A percentile compares a stretch with the other conserved stretches of the same genome.
Conservation (phyloP, 345 rosid genomes). For the Euphorbia peplus region DNA sequence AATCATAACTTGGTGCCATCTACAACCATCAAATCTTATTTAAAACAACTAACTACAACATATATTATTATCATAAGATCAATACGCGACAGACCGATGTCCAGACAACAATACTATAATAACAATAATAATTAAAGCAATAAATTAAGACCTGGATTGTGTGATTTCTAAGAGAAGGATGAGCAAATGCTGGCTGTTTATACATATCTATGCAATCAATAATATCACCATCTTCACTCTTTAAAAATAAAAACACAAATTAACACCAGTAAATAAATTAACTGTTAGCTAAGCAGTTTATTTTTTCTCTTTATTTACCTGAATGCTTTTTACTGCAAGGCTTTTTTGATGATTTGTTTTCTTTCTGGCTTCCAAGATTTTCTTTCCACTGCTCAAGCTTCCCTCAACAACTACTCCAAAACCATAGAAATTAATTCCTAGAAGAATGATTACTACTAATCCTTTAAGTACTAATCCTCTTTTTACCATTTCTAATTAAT, state of each 20-base stretch:
- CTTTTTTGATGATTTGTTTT: constrained; percentile 6
- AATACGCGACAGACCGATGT: too few species aligned
- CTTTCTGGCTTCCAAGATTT: constrained; percentile 2
- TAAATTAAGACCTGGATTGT: constrained; percentile 37
- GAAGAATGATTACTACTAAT: neutral
- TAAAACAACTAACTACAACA: too few species aligned
- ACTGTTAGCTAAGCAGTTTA: neutral
- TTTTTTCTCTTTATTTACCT: too few species aligned
- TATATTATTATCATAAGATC: too few species aligned
- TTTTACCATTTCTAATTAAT: constrained; percentile 9
- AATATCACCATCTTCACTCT: constrained; percentile 56
- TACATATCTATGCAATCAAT: constrained; percentile 51
- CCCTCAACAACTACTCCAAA: constrained; percentile 3
- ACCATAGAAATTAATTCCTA: neutral
- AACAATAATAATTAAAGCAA: neutral
- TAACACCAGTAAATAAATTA: too few species aligned
- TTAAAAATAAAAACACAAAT: neutral
- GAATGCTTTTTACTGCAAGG: constrained; percentile 35
- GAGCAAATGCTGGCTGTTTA: constrained; percentile 49
- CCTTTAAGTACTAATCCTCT: neutral
- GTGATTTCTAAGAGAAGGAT: constrained; percentile 46
- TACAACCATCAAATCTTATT: too few species aligned
- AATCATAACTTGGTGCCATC: constrained; percentile 39
- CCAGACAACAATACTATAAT: neutral
- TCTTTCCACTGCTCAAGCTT: neutral